Base-by-base conservation (phyloP, 345 rosid species). In the Syzygium aromaticum region DNA sequence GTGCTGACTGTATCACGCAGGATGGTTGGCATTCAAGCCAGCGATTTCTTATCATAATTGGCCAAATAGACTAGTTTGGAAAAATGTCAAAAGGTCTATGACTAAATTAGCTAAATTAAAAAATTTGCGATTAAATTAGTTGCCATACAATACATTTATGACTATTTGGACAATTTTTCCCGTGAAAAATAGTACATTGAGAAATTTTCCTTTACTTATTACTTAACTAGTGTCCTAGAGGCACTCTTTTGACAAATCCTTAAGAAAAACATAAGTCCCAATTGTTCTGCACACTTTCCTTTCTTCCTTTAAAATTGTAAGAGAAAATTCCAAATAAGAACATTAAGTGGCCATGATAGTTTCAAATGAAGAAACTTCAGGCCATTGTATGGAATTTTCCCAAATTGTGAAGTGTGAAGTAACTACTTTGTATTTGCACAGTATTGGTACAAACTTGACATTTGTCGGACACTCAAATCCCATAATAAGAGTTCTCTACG, bases 31-130 rank as follows among this genome's bases (percentile, higher is more conserved):
- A 3, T 16, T 7, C 17, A 61, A n/a, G 19, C 27, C 73, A 13
- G 13, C 2, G 19, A n/a, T n/a, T n/a, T 61, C 8, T 13, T 3
- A n/a, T n/a, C 5, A 61, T 13, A n/a, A n/a, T 6, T 61, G 19
- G 3, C 19, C 1, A 61, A 1, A 61, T n/a, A 5, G 13, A 61
- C 15, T n/a, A 61, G 4, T 61, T 61, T 61, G 30, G 15, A 4
- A n/a, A n/a, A n/a, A n/a, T 1, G 1, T 61, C 2, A 1, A 61
- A n/a, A 61, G 1, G 2, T n/a, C 13, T 61, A 61, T 1, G 2
- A n/a, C 2, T n/a, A n/a, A 14, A 61, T 61, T n/a, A 7, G n/a
- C 7, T 0, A 61, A 61, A 61, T n/a, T 61, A 1, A 56, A n/a
- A 61, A 61, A 2, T 1, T 53, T 59, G 11, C 0, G 27, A 61